Conservation (phyloP, 2,329 filamentous ascomycete species). For the Xylaria digitata region DNA sequence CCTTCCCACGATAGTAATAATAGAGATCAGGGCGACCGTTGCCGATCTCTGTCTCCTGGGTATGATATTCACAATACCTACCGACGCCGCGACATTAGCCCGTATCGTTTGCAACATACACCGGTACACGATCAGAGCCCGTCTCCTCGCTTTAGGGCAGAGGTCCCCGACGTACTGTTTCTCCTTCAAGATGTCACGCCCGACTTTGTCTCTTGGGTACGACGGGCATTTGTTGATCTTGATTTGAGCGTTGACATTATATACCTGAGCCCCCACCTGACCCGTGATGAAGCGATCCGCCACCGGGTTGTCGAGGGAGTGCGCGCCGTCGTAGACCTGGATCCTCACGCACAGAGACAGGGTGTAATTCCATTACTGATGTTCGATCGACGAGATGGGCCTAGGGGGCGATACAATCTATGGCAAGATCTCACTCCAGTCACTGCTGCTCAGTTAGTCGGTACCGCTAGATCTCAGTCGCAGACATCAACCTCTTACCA, state of each 20-base stretch:
- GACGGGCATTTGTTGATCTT: slow-evolving; percentile 77
- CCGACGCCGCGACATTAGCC: slow-evolving; percentile 77
- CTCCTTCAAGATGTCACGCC: slow-evolving; percentile 82
- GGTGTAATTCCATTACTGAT: slow-evolving; percentile 84
- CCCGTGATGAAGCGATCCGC: slow-evolving; percentile 82
- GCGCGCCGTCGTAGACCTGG: slow-evolving; percentile 82
- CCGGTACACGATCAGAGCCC: slow-evolving; percentile 72
- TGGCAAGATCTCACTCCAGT: slow-evolving; percentile 84
- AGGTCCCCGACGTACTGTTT: slow-evolving; percentile 91
- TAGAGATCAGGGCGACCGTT: slow-evolving; percentile 60
- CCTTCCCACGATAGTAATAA: slow-evolving; percentile 47
- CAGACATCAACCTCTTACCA: slow-evolving; percentile 47
- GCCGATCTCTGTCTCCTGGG: slow-evolving; percentile 76
- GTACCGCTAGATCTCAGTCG: slow-evolving; percentile 68
- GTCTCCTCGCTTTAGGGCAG: slow-evolving; percentile 75
- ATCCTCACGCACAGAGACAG: slow-evolving; percentile 73
- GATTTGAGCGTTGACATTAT: slow-evolving; percentile 82
- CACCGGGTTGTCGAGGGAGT: slow-evolving; percentile 91
- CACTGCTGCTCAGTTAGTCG: slow-evolving; percentile 83
- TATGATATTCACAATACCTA: slow-evolving; percentile 63
- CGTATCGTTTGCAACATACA: slow-evolving; percentile 60
- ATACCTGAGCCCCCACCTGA: slow-evolving; percentile 79
- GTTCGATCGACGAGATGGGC: slow-evolving; percentile 83
- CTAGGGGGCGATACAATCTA: slow-evolving; percentile 84
- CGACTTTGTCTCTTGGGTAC: slow-evolving; percentile 85